Evolutionary conservation across 768 basidiomycete genomes (phyloP).

Genomic region (Roridomyces roridus): DNA sequence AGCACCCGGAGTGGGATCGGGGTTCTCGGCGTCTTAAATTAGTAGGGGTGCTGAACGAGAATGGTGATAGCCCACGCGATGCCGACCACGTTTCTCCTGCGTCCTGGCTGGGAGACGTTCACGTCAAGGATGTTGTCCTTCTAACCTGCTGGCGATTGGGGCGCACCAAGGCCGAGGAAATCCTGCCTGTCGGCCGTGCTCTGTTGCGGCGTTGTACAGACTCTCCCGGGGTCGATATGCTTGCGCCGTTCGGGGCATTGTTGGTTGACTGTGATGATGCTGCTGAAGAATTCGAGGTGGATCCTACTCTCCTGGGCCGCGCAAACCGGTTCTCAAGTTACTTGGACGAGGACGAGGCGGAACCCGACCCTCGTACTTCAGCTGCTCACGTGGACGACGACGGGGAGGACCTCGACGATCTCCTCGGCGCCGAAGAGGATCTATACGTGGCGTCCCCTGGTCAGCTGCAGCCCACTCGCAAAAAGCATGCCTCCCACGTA

Average conservation of each 20-base stretch:
- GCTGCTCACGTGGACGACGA: too few relatives aligned
- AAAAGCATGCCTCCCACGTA: constrained; percentile 1
- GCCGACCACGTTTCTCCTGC: constrained; percentile 43
- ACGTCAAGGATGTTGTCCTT: constrained; percentile 29
- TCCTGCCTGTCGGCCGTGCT: background rate
- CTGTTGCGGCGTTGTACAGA: background rate
- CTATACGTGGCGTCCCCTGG: too few relatives aligned
- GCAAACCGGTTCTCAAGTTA: too few relatives aligned
- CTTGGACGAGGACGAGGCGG: too few relatives aligned
- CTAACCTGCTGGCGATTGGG: constrained; percentile 37
- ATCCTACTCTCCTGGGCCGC: too few relatives aligned
- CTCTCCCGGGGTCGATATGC: background rate
- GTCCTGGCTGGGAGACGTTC: constrained; percentile 40
- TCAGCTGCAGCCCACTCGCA: too few relatives aligned
- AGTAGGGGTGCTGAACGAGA: constrained; percentile 28
- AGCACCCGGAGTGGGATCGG: constrained; percentile 45
- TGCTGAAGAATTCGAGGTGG: background rate
- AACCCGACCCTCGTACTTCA: too few relatives aligned
- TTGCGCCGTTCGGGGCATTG: background rate
- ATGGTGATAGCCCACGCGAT: constrained; percentile 25
- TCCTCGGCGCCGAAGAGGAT: too few relatives aligned
- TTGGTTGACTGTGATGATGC: background rate
- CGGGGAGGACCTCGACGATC: background rate
- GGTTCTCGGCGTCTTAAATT: constrained; percentile 40
- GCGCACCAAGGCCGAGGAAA: background rate